Evolutionary conservation across 2,329 filamentous ascomycete species (phyloP).

Genomic region (Dactylellina parvicollis): DNA sequence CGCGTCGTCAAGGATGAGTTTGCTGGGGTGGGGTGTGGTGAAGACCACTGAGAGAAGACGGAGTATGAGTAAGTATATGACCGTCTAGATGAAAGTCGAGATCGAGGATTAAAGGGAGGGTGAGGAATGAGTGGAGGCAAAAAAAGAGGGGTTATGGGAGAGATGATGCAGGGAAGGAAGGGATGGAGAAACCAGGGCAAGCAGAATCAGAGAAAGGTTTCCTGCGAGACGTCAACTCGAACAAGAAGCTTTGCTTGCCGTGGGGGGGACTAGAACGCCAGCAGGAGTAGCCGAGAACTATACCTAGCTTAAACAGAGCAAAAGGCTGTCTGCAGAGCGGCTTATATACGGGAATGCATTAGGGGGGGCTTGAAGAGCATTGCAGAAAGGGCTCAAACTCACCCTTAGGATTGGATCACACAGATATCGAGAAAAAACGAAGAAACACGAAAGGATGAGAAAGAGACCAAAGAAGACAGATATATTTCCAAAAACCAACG

Average conservation of each 20-base stretch:
- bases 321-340: slow-evolving; percentile 21
- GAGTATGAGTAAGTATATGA: slow-evolving; percentile 27
- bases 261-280: slow-evolving; percentile 26
- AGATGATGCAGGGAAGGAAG: slow-evolving; percentile 50
- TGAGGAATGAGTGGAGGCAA: slow-evolving; percentile 38
- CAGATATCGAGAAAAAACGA: slow-evolving; percentile 3
- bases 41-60: slow-evolving; percentile 49
- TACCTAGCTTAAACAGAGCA: slow-evolving; percentile 1
- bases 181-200: slow-evolving; percentile 41
- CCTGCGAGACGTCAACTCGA: slow-evolving; percentile 43
- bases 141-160: slow-evolving; percentile 52
- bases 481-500: slow-evolving; percentile 51
- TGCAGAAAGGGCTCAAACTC: slow-evolving; percentile 5
- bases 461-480: slow-evolving; percentile 43
- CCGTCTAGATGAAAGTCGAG: slow-evolving; percentile 23
- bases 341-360: slow-evolving; percentile 3
- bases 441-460: background rate
- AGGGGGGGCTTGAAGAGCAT: slow-evolving; percentile 19
- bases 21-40: slow-evolving; percentile 46
- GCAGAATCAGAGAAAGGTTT: slow-evolving; percentile 41
- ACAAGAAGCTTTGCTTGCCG: slow-evolving; percentile 25
- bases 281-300: slow-evolving; percentile 48
- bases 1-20: slow-evolving; percentile 49
- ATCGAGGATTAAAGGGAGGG: slow-evolving; percentile 31
- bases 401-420: slow-evolving; percentile 47